phyloP scores from a whole-genome alignment of 768 basidiomycete genomes.

The Pleurotus eryngii region DNA sequence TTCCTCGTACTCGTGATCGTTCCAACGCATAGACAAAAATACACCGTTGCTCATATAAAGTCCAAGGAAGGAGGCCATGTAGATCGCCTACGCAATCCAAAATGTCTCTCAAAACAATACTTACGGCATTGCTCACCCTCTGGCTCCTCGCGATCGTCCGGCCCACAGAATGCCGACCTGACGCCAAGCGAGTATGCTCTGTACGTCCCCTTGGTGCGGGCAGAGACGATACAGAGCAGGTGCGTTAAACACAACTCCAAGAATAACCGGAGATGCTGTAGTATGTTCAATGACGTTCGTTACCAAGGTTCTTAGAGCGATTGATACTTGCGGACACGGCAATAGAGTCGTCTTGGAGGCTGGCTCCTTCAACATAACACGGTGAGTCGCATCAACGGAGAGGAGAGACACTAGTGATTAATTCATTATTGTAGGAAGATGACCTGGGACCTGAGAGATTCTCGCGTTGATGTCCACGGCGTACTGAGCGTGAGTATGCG shows the following conservation, averaged over 20 bases:
- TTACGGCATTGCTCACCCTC: too few relatives aligned
- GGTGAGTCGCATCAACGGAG: slow-evolving; percentile 22
- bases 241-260: slow-evolving; percentile 10
- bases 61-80: too few relatives aligned
- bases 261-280: neutral
- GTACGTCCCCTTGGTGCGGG: slow-evolving; percentile 33
- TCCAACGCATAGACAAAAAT: too few relatives aligned
- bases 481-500: slow-evolving; percentile 36
- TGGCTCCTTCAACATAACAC: slow-evolving; percentile 50
- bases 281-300: neutral
- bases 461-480: slow-evolving; percentile 43
- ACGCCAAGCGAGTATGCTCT: slow-evolving; percentile 15
- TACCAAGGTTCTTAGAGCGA: slow-evolving; percentile 44
- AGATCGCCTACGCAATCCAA: too few relatives aligned
- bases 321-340: slow-evolving; percentile 43
- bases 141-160: too few relatives aligned
- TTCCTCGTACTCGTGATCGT: too few relatives aligned
- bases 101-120: too few relatives aligned
- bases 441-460: slow-evolving; percentile 45
- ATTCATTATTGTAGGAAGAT: slow-evolving; percentile 36
- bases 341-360: slow-evolving; percentile 42
- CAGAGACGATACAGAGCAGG: slow-evolving; percentile 38
- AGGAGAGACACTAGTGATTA: neutral
- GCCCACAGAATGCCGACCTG: too few relatives aligned
- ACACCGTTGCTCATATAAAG: too few relatives aligned